Evolutionary conservation across 495 filamentous ascomycete genomes (phyloP), one percentile per base, ranked within the genome.

Genomic region (Lepidopterella palustris): DNA sequence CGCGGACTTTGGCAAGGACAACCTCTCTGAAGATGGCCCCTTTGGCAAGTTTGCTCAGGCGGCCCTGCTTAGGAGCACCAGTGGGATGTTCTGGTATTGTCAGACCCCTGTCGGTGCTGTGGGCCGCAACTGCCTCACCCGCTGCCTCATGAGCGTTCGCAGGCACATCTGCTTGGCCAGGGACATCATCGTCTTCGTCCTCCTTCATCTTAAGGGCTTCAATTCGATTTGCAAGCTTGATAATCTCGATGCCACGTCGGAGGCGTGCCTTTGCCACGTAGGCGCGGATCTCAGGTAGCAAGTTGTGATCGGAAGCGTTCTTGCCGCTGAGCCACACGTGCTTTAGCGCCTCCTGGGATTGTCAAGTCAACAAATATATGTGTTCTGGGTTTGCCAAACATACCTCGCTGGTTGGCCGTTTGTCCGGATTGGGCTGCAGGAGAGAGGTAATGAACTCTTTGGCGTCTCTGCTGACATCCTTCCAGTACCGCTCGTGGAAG

Each of bases 401-500:
- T 80, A 87, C 86, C 74, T 87, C 80, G 62, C 89, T 95, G 0
- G 89, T 85, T 59, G 86, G 84, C 56, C 93, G 84, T 55, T 90
- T 82, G 31, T 84, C 78, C 0, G 92, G 88, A 60, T 88, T 80
- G 5, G 89, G 84, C 66, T 92, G 87, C 39, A 99, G 78, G 6
- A 99, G 81, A 47, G 77, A 77, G 50, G 85, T 74, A 72, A 99
- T 97, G 72, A 99, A 99, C 62, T 90, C 84, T 76, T 97, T 99
- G 62, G 92, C 93, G 59, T 99, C 92, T 57, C 85, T 80, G 71
- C 92, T 97, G 61, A 97, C 95, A 71, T 96, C 93, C 69, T 89
- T 90, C 93, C 93, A 99, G 76, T 97, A 99, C 28, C 93, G 86
- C 69, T 96, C 91, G 72, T 99, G 93, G 83, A 97, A 99, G 31